Evolutionary conservation across 495 filamentous ascomycete species (phyloP), one percentile per base, ranked within the genome.

Genomic region (Emericellopsis terricola): DNA sequence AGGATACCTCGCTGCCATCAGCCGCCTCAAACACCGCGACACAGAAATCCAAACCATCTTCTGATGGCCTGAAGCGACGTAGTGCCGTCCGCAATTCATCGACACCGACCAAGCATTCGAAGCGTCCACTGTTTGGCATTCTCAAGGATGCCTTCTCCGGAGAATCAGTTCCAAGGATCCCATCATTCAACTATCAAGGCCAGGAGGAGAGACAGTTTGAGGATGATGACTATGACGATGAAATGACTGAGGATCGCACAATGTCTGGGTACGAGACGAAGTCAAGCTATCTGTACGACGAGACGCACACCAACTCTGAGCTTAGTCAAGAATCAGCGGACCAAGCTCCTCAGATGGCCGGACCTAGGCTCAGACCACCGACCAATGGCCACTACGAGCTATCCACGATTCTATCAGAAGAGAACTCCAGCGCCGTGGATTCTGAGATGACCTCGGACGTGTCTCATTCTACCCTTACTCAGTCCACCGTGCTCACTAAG

Each of bases 341-440:
- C 6, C 23, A 17, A 42, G 45, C 32, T 42, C 39, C 30, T 26
- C 48, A 24, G 31, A 28, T 13, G 40, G 34, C 14, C 29, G 31
- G 41, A 4, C 45, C 66, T 1, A 69, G 61, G 46, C 60, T 60
- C 29, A 68, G 66, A 16, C 67, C 70, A 37, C 76, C 79, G 1
- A 72, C 60, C 11, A 78, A 68, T 11, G 73, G 74, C 5, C 44
- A 56, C n/a, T 69, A 80, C 43, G 66, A 69, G 38, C 53, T 84
- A 17, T 81, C 80, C n/a, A 83, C 78, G 0, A 83, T 82, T 34
- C 59, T 65, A 7, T 80, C 79, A 0, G 55, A 58, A 36, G 75
- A 77, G 38, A 71, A 71, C 2, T 60, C 71, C 43, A 70, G 56
- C 36, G 62, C 60, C 15, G 38, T 47, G 26, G 56, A 47, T 19